These are phyloP conservation scores for Zygnema circumcarinatum DNA, from an alignment of 139 green algal species.

Conservation along the genomic window DNA sequence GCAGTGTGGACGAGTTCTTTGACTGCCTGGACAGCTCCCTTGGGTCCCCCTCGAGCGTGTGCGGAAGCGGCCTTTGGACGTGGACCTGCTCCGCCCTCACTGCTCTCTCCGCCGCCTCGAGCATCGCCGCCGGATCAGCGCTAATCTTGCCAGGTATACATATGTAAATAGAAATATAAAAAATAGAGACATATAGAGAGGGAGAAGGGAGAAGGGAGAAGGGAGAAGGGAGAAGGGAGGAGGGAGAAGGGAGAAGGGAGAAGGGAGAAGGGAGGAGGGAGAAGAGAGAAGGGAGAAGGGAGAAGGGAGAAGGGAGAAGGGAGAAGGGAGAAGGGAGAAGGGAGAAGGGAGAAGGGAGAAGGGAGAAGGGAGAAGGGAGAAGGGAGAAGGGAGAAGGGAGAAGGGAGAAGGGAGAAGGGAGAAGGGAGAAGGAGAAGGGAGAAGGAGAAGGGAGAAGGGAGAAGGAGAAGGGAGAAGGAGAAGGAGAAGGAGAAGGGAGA, in stretches of 20 bases:
- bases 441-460: not conserved
- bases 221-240: no score
- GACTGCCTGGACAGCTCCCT: conserved; percentile 3
- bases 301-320: no score
- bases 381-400: not conserved
- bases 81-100: conserved; percentile 1
- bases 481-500: not conserved
- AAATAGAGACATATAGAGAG: no score
- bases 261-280: no score
- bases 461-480: not conserved
- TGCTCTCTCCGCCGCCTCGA: not conserved
- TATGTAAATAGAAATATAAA: no score
- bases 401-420: not conserved
- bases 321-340: no score
- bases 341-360: no score
- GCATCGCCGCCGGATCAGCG: not conserved
- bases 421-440: not conserved
- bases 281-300: no score
- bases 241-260: no score
- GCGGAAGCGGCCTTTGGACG: conserved; percentile 3
- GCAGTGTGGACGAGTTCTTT: conserved; percentile 24
- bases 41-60: not conserved
- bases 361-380: not conserved
- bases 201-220: no score
- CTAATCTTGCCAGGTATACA: not conserved